phyloP scores from a whole-genome alignment of 805 yeast genomes.

The Metschnikowia similis region DNA sequence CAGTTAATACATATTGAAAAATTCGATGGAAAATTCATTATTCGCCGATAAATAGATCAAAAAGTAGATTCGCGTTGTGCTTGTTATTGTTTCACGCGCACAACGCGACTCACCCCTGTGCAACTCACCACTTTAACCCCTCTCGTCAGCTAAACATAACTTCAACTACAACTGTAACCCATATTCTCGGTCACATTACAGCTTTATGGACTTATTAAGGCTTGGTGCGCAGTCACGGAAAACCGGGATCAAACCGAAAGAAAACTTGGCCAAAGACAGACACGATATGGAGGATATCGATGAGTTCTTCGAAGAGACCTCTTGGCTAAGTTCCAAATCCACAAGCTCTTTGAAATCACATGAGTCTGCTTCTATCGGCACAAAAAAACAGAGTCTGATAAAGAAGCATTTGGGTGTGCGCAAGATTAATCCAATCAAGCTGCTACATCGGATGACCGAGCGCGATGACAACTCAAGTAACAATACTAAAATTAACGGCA shows the following conservation, averaged over 20 bases:
- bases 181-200: not conserved
- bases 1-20: not conserved
- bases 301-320: constrained; percentile 55
- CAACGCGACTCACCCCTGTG: not conserved
- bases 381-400: not conserved
- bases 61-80: not conserved
- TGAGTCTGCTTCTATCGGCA: not conserved
- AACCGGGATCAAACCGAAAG: constrained; percentile 53
- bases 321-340: constrained; percentile 2
- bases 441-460: constrained; percentile 1
- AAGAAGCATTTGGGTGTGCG: constrained; percentile 1
- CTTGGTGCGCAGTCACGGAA: constrained; percentile 63
- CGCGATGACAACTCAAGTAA: not conserved
- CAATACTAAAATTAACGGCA: not conserved
- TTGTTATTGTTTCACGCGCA: not conserved
- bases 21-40: not conserved
- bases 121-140: not conserved
- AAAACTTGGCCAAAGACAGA: constrained; percentile 48
- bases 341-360: not conserved
- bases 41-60: not conserved
- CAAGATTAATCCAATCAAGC: not conserved
- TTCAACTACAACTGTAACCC: not conserved
- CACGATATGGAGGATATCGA: constrained; percentile 66
- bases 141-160: not conserved
- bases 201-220: constrained; percentile 36